These are phyloP conservation scores for Nakaseomyces delphensis DNA, from an alignment of 1,139 yeast genomes.

Conservation along the genomic window DNA sequence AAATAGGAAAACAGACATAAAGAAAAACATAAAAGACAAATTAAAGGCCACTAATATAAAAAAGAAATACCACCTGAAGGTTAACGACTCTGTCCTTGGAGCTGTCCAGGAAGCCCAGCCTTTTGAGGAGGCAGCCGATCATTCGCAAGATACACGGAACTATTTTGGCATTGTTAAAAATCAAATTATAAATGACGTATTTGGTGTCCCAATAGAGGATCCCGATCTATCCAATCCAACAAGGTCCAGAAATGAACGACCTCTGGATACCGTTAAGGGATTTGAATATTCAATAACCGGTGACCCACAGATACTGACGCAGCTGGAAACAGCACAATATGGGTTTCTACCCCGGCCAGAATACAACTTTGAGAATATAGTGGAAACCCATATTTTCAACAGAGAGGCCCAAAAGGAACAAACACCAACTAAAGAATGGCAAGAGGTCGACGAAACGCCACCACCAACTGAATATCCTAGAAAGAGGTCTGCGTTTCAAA, in stretches of 20 bases:
- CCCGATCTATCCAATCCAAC: slow-evolving; percentile 92
- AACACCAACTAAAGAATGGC: neutral
- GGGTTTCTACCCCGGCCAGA: slow-evolving; percentile 72
- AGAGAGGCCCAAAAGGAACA: neutral
- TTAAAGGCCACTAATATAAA: neutral
- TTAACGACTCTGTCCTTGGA: slow-evolving; percentile 79
- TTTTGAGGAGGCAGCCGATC: slow-evolving; percentile 60
- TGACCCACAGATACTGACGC: slow-evolving; percentile 65
- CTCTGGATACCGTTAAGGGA: slow-evolving; percentile 84
- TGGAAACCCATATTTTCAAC: slow-evolving; percentile 29
- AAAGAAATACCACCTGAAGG: slow-evolving; percentile 16
- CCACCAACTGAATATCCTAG: neutral
- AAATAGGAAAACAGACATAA: neutral
- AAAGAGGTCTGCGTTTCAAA: neutral
- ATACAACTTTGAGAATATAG: slow-evolving; percentile 16
- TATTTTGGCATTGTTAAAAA: slow-evolving; percentile 26
- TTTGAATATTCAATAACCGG: slow-evolving; percentile 93
- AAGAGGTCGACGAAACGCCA: neutral
- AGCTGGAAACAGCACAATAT: slow-evolving; percentile 62
- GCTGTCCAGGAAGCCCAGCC: slow-evolving; percentile 97
- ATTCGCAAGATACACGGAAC: slow-evolving; percentile 10
- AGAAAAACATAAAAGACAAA: slow-evolving; percentile 36
- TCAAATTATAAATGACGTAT: slow-evolving; percentile 55
- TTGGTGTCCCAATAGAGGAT: slow-evolving; percentile 64
- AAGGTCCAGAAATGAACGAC: slow-evolving; percentile 85